A percentile compares a stretch with the other conserved stretches of the same genome.
Conservation (phyloP, 805 yeast genomes). For the Suhomyces sp. region DNA sequence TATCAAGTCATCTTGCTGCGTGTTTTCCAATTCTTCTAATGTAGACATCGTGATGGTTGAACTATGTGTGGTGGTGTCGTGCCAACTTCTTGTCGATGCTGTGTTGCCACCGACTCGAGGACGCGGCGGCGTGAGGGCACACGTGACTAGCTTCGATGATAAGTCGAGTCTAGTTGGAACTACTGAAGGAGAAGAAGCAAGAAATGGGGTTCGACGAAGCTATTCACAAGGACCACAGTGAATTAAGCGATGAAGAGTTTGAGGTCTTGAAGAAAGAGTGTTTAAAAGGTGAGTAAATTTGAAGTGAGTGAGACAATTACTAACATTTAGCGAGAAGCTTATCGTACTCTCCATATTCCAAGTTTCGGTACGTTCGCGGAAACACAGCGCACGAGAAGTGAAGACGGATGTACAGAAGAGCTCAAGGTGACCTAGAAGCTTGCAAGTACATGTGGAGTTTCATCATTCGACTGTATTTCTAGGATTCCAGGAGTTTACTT, state of each 20-base stretch:
- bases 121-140: not conserved
- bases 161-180: not conserved
- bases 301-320: slow-evolving; percentile 5
- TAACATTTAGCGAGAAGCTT: slow-evolving; percentile 43
- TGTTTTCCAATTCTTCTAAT: slow-evolving; percentile 70
- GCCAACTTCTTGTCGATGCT: not conserved
- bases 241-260: slow-evolving; percentile 21
- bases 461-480: not conserved
- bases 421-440: not conserved
- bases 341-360: slow-evolving; percentile 71
- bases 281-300: slow-evolving; percentile 21
- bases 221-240: slow-evolving; percentile 12
- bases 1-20: slow-evolving; percentile 53
- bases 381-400: not conserved
- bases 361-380: slow-evolving; percentile 45
- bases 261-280: slow-evolving; percentile 23
- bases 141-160: not conserved
- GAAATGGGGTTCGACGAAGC: not conserved
- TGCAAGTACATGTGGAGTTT: not conserved
- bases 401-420: not conserved
- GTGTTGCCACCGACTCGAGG: slow-evolving; percentile 4
- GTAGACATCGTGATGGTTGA: slow-evolving; percentile 60
- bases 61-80: not conserved
- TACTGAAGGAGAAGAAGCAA: not conserved
- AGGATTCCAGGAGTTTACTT: not conserved